Base-by-base conservation (phyloP, 2,329 filamentous ascomycete genomes). In the Blastomyces gilchristii region DNA sequence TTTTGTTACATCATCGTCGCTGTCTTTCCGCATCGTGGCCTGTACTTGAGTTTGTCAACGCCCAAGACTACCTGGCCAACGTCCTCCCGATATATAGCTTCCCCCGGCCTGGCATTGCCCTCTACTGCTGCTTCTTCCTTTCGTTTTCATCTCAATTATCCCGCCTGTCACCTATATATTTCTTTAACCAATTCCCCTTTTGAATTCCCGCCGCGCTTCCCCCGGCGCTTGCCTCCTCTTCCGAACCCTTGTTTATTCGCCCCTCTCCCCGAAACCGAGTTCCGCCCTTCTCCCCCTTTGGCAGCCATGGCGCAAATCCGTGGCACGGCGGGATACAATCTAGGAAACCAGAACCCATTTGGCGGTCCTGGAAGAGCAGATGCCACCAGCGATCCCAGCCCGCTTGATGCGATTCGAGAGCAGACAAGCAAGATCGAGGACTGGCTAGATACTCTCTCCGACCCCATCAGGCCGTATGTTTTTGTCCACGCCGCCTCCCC, bases 401-500 rank as follows among this genome's bases (percentile, higher is more conserved):
- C 88, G 63, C 85, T 99, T 69, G 94, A 97, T 76, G 84, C 90
- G 71, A 91, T 99, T 74, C 85, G 94, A 67, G 86, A 91, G 76
- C 92, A 97, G 78, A 99, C 94, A 60, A 96, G 90, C 87, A 97
- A 97, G 83, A 93, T 99, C 69, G 94, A 99, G 80, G 94, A 99
- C 75, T 79, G 90, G 74, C 78, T 99, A 74, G 94, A 97, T 77
- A 90, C 85, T 37, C 69, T 91, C 72, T 88, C 91, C 72, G 93
- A 96, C 74, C 94, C 94, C 58, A 79, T 97, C 69, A 97, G 96
- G 83, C 94, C 94, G 89, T 99, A 84, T 76, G 89, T 86, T 49
- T 86, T 49, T 58, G 39, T 52, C 64, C 65, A 64, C 49, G 39
- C 61, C 31, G 53, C 54, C 54, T 52, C 34, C 62, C 60, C n/a